Base-by-base conservation (phyloP, 768 basidiomycete species). In the Hericium coralloides region DNA sequence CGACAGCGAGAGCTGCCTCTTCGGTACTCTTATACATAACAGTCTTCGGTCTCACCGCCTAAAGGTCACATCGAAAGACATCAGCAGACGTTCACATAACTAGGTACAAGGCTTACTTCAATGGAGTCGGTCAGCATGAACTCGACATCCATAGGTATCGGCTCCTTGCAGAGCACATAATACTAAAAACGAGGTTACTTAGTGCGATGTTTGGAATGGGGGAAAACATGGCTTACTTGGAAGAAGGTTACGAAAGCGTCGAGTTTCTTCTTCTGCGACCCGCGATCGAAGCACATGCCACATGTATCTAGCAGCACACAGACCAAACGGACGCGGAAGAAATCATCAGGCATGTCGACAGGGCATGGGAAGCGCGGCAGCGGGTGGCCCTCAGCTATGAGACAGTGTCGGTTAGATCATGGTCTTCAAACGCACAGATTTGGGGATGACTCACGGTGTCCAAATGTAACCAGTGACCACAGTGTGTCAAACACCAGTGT, bases 261-360 rank as follows among this genome's bases (percentile, higher is more conserved):
- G 22, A 99, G 73, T 68, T 95, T 98, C 75, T 88, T 88, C 70
- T 85, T 91, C 68, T 92, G 89, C 4, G 87, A 84, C 1, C 95
- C 97, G 41, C 87, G 84, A 69, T 98, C 95, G 70, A 99, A 98
- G 72, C 95, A 98, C 81, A 95, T 92, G 18, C 95, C 97, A 67
- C 93, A 95, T 0, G 95, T 92, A 70, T 98, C 95, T 18, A 99
- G 76, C 39, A 99, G 75, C 7, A 89, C 89, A 67, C 97, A 98
- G 47, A 95, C 83, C 53, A 99, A 78, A 12, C 97, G 80, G 56
- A 98, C 70, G 37, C 97, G 85, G 81, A 99, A 99, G 71, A 89
- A 98, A 68, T 99, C 97, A 69, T 98, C 92, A 0, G 91, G 89
- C 76, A 90, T 87, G 67, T 99, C 97, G 55, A 97, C 76, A 3